Evolutionary conservation across 192 early-diverging fungal genomes (phyloP).

Genomic region (Podila horticola): DNA sequence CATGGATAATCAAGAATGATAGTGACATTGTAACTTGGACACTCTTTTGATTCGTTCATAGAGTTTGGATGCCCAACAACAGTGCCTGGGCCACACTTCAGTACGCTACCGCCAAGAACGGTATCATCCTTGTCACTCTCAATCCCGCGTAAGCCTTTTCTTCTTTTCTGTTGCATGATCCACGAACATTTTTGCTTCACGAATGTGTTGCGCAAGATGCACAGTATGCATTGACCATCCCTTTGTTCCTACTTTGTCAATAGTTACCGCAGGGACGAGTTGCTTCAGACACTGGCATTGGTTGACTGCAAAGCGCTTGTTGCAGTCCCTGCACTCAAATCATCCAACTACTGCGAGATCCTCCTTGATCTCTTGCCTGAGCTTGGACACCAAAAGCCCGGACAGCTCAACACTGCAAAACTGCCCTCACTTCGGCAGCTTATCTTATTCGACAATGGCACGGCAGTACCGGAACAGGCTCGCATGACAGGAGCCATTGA

Average conservation of each 20-base stretch:
- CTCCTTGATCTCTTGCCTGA: slow-evolving; percentile 52
- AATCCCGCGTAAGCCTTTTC: slow-evolving; percentile 53
- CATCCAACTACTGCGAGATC: slow-evolving; percentile 59
- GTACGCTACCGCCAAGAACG: slow-evolving; percentile 62
- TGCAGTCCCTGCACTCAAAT: slow-evolving; percentile 45
- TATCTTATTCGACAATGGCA: slow-evolving; percentile 40
- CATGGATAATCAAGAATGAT: background rate
- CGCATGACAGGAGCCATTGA: slow-evolving; percentile 36
- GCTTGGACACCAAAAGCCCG: slow-evolving; percentile 23
- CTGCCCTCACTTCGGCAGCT: slow-evolving; percentile 47
- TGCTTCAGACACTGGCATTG: slow-evolving; percentile 56
- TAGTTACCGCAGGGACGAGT: slow-evolving; percentile 51
- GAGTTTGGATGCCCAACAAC: slow-evolving; percentile 63
- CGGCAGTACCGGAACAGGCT: slow-evolving; percentile 13
- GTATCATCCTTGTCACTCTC: slow-evolving; percentile 61
- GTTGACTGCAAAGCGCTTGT: slow-evolving; percentile 56
- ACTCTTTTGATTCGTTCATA: background rate
- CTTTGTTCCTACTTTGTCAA: background rate
- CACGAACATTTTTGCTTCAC: background rate
- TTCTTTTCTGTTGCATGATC: background rate
- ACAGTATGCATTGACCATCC: background rate
- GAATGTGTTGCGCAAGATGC: background rate
- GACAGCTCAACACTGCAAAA: slow-evolving; percentile 13
- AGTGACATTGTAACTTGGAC: background rate
- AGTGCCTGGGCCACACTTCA: slow-evolving; percentile 58